Percentiles rank a stretch among this genome's conserved stretches.
Conservation (phyloP, 805 yeast species). For the Wickerhamiella sergipiensis region DNA sequence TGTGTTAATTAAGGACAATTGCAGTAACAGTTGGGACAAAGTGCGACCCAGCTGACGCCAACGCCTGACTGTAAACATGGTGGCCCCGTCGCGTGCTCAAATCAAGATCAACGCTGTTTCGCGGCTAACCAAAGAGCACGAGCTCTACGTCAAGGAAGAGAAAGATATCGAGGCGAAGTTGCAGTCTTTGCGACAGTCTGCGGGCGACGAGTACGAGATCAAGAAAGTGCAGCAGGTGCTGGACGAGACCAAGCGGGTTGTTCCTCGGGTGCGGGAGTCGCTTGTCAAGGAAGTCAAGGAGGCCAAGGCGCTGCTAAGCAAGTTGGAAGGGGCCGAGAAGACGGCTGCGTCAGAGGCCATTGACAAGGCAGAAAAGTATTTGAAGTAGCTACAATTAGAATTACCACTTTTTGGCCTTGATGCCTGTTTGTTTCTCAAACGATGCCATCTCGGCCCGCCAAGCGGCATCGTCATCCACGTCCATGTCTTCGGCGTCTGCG, state of each 20-base stretch:
- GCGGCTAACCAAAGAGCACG: slow-evolving; percentile 55
- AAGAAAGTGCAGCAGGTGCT: slow-evolving; percentile 35
- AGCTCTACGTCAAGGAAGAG: slow-evolving; percentile 45
- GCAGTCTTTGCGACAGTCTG: slow-evolving; percentile 28
- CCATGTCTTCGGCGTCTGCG: slow-evolving; percentile 51
- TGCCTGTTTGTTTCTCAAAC: slow-evolving; percentile 35
- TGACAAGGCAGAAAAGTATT: slow-evolving; percentile 9
- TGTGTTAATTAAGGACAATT: no score
- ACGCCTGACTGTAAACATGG: slow-evolving; percentile 17
- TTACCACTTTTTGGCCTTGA: slow-evolving; percentile 8
- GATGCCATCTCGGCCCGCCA: slow-evolving; percentile 53
- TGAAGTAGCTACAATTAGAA: neutral
- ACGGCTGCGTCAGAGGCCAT: slow-evolving; percentile 9
- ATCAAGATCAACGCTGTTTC: slow-evolving; percentile 58
- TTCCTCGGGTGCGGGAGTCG: slow-evolving; percentile 35
- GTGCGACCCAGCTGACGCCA: neutral
- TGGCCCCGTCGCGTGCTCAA: slow-evolving; percentile 60
- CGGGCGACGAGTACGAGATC: slow-evolving; percentile 51
- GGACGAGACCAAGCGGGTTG: slow-evolving; percentile 39
- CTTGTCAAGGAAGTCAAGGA: slow-evolving; percentile 23
- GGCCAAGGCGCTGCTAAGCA: slow-evolving; percentile 13
- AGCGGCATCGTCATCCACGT: slow-evolving; percentile 48
- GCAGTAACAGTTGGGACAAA: no score
- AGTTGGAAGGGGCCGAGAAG: slow-evolving; percentile 18
- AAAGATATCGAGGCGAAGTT: slow-evolving; percentile 38